Evolutionary conservation across 1,284 basidiomycete species (phyloP).

Genomic region (Volvariella surrecta): DNA sequence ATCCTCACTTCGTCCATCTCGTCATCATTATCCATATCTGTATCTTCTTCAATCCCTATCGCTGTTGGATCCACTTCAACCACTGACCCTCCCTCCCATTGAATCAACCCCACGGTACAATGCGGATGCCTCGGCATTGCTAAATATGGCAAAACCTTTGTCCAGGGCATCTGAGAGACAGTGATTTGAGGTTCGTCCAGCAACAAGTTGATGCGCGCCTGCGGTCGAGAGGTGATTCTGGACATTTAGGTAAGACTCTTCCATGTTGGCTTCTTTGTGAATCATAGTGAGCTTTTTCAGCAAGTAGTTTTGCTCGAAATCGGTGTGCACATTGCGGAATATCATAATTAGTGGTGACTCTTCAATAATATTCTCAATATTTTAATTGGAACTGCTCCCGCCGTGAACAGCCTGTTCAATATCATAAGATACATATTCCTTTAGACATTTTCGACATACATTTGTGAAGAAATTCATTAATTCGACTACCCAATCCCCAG

Average conservation of each 20-base stretch:
- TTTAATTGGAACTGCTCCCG: neutral
- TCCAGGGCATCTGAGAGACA: neutral
- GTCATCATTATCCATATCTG: neutral
- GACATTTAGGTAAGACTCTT: neutral
- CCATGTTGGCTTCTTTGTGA: slow-evolving; percentile 1
- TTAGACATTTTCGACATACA: slow-evolving; percentile 8
- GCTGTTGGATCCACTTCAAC: too few relatives aligned
- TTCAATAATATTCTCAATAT: neutral
- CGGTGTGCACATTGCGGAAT: neutral
- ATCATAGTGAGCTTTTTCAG: neutral
- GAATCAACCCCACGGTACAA: too few relatives aligned
- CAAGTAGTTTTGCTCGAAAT: neutral
- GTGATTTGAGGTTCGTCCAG: slow-evolving; percentile 1
- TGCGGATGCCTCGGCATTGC: too few relatives aligned
- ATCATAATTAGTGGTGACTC: slow-evolving; percentile 1
- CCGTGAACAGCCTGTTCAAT: slow-evolving; percentile 6
- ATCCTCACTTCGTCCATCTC: neutral
- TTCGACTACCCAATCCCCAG: slow-evolving; percentile 22
- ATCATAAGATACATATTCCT: neutral
- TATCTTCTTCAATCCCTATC: too few relatives aligned
- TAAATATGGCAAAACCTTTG: too few relatives aligned
- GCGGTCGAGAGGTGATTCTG: neutral
- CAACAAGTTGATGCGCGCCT: neutral
- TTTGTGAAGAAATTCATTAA: slow-evolving; percentile 22
- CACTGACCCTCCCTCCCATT: too few relatives aligned